Base-by-base conservation (phyloP, 1,139 yeast species). In the Geotrichum bryndzae region DNA sequence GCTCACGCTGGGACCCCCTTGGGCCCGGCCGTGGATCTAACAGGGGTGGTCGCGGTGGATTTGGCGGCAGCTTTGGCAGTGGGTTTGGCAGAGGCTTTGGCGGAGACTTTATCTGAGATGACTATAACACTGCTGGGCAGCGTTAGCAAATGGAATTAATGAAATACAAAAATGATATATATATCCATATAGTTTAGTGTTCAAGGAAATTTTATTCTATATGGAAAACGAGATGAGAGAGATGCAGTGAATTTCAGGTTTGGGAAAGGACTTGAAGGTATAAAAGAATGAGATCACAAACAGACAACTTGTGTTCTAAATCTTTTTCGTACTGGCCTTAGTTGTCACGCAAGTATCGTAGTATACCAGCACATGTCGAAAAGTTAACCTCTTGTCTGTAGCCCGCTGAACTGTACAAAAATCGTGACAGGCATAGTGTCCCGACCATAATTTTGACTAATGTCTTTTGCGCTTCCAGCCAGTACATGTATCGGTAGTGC, bases 1-100 rank as follows among this genome's bases (percentile, higher is more conserved):
- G 62, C 5, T 27, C 62, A 8, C 31, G 62, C 25, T 60, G 62
- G 62, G 62, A 60, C 35, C 62, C 62, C 5, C 31, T 58, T 4
- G 62, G 62, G 15, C 62, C 62, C 13, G 59, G 51, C 7, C 41
- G 52, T 18, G 55, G 59, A 5, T 38, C 45, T 10, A 38, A n/a
- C 45, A 35, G 52, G n/a, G 55, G 59, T 3, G 55, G 59, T 29
- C 48, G 51, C 3, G 60, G 60, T 13, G 53, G 60, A 25, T 45
- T 53, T 58, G 56, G 57, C 15, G 53, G 60, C 10, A 56, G 59
- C 10, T 38, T 45, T 60, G 60, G 62, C 2, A 46, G 54, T 22
- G 52, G 60, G 2, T 10, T 22, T 27, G 52, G 52, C 15, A 59
- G 60, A 18, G 59, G 59, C 8, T 56, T 56, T 60, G 62, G 62